A percentile compares a stretch with the other conserved stretches of the same genome.
These are phyloP conservation scores for Austroboletus rostrupii DNA, from an alignment of 1,284 basidiomycete species.

Conservation along the genomic window DNA sequence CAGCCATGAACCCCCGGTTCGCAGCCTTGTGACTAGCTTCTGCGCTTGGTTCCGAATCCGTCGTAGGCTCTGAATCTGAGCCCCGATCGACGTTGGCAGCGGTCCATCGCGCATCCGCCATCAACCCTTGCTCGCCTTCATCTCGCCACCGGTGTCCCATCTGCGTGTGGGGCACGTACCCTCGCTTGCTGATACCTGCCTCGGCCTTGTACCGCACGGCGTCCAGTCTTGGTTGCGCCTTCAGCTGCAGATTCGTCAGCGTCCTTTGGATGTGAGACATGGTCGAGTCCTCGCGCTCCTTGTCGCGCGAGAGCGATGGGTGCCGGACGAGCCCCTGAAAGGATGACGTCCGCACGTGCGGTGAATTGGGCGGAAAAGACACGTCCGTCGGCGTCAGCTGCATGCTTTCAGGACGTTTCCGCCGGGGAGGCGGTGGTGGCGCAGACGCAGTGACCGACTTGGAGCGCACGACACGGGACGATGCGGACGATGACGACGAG, in stretches of 20 bases:
- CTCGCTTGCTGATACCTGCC: constrained; percentile 56
- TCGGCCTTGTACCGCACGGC: constrained; percentile 68
- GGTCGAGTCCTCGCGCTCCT: constrained; percentile 24
- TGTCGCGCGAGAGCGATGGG: constrained; percentile 30
- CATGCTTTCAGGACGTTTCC: constrained; percentile 60
- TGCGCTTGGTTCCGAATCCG: constrained; percentile 24
- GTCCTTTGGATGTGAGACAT: constrained; percentile 45
- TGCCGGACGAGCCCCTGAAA: constrained; percentile 37
- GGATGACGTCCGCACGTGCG: constrained; percentile 13
- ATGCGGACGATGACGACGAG: constrained; percentile 30
- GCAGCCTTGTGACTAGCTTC: constrained; percentile 13
- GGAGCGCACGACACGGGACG: constrained; percentile 46
- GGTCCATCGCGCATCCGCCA: constrained; percentile 26
- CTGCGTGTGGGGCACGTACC: constrained; percentile 44
- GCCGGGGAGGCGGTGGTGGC: constrained; percentile 41
- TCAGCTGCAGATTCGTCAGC: constrained; percentile 44
- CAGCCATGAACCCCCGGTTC: constrained; percentile 18
- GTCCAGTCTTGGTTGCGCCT: constrained; percentile 43
- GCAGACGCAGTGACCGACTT: constrained; percentile 49
- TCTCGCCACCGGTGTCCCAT: constrained; percentile 23
- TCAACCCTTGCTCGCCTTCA: constrained; percentile 34
- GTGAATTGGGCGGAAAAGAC: neutral
- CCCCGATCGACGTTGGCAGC: constrained; percentile 25
- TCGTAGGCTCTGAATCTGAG: constrained; percentile 19
- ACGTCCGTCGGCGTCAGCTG: constrained; percentile 40